Base-by-base conservation (phyloP, 2,329 filamentous ascomycete species). In the Neurospora sp. region DNA sequence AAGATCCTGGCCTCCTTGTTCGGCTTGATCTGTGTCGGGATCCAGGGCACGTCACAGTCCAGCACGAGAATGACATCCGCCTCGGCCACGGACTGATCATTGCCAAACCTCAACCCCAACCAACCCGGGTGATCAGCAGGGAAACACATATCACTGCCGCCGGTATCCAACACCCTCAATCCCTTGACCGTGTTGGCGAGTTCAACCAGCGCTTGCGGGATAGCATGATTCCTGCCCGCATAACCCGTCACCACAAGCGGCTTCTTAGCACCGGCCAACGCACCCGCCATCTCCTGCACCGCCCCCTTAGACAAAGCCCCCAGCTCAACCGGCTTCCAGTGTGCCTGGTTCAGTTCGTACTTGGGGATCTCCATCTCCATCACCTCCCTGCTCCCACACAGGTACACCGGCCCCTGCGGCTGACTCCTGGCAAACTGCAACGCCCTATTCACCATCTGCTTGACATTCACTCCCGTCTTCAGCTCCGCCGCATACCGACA, bases 21-120 rank as follows among this genome's bases (percentile, higher is more conserved):
- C 0, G 88, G 88, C 73, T 83, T 83, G 78, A 86, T 88, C 17
- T 88, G 88, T 0, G 92, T 96, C n/a, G 90, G 89, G 69, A 97
- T 93, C 93, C 93, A 97, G 0, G 94, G 94, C 0, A 97, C 93
- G 77, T 97, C 94, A 73, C 93, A 96, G 79, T 97, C 91, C 33
- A 97, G 77, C 2, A 97, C 90, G 0, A 97, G 74, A 71, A 97
- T 96, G 11, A 93, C 87, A 78, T 97, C 95, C 0, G 94, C 92
- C 0, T 88, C 88, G 70, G 84, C 86, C 77, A 97, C 92, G 57
- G 85, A 83, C 1, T 92, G 88, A 68, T 97, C 91, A 2, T 87
- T 84, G 3, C 92, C 92, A 75, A 89, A 96, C 62, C 89, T 85
- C 68, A 96, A 79, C 2, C 94, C 90, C 12, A 92, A 77, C 82